Percentiles rank a stretch among this genome's conserved stretches.
Evolutionary conservation across 2,329 filamentous ascomycete genomes (phyloP).

Genomic region (Ophiostoma sp.): DNA sequence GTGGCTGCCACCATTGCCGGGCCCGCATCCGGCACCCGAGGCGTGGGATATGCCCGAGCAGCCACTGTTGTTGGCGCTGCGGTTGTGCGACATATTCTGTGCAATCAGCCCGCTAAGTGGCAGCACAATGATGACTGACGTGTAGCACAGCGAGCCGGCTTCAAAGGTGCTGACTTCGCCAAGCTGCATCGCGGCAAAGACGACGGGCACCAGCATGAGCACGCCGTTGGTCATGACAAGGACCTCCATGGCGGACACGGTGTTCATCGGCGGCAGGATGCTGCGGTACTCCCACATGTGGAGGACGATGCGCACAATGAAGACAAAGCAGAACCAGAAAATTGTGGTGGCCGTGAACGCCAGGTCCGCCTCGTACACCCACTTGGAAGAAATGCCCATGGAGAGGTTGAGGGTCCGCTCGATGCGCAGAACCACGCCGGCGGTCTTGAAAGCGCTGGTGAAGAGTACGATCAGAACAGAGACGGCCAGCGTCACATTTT

Average conservation of each 20-base stretch:
- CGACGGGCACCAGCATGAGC: slow-evolving; percentile 51
- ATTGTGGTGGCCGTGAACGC: slow-evolving; percentile 31
- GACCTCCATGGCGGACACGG: slow-evolving; percentile 48
- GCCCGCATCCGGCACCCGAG: slow-evolving; percentile 7
- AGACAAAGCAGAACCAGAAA: slow-evolving; percentile 51
- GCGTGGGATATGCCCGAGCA: slow-evolving; percentile 4
- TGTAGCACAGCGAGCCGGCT: slow-evolving; percentile 44
- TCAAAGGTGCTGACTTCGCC: slow-evolving; percentile 42
- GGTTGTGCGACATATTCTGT: slow-evolving; percentile 36
- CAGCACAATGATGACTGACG: slow-evolving; percentile 47
- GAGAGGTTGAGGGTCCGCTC: slow-evolving; percentile 30
- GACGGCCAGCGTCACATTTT: slow-evolving; percentile 28
- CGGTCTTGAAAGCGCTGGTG: slow-evolving; percentile 33
- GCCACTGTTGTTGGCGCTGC: slow-evolving; percentile 6
- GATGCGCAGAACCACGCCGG: slow-evolving; percentile 37
- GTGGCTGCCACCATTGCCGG: not conserved
- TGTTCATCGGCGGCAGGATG: slow-evolving; percentile 40
- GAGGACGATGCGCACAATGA: slow-evolving; percentile 46
- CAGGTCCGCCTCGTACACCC: slow-evolving; percentile 38
- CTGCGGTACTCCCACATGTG: slow-evolving; percentile 46
- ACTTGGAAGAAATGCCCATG: slow-evolving; percentile 27
- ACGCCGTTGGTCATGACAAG: slow-evolving; percentile 52
- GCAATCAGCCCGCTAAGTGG: slow-evolving; percentile 49
- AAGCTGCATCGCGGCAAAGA: slow-evolving; percentile 48
- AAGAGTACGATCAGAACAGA: slow-evolving; percentile 35